These are phyloP conservation scores for Talaromyces sp. DNA, from an alignment of 2,329 filamentous ascomycete genomes.

Conservation along the genomic window DNA sequence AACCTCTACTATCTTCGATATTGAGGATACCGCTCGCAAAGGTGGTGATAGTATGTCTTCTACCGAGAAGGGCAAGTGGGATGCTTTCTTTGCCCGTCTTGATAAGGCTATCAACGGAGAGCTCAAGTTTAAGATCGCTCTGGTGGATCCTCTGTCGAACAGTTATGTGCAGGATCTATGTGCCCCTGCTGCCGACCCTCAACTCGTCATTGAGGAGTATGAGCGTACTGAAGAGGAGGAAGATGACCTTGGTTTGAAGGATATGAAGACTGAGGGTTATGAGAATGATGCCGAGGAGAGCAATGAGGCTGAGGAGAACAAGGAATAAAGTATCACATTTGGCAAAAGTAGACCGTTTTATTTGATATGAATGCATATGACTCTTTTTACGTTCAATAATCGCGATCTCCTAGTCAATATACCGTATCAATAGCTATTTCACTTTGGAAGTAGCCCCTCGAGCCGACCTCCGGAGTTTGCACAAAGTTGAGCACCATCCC, in stretches of 20 bases:
- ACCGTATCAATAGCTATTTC: no score
- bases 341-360: not conserved
- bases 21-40: slow-evolving; percentile 54
- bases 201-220: slow-evolving; percentile 81
- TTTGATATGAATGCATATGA: not conserved
- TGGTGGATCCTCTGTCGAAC: slow-evolving; percentile 86
- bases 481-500: no score
- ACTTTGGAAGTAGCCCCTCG: no score
- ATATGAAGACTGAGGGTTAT: slow-evolving; percentile 93
- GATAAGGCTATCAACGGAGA: slow-evolving; percentile 78
- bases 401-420: not conserved
- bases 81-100: slow-evolving; percentile 75
- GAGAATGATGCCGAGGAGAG: slow-evolving; percentile 58
- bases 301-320: slow-evolving; percentile 29
- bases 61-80: slow-evolving; percentile 73
- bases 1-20: slow-evolving; percentile 82
- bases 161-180: slow-evolving; percentile 90
- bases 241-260: slow-evolving; percentile 84
- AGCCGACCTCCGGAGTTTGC: no score
- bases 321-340: slow-evolving; percentile 6
- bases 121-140: slow-evolving; percentile 76
- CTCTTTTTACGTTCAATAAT: no score
- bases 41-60: slow-evolving; percentile 78
- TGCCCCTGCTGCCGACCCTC: slow-evolving; percentile 78
- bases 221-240: slow-evolving; percentile 87